Conservation (phyloP, 2,329 filamentous ascomycete genomes). For the Fusarium sp. region DNA sequence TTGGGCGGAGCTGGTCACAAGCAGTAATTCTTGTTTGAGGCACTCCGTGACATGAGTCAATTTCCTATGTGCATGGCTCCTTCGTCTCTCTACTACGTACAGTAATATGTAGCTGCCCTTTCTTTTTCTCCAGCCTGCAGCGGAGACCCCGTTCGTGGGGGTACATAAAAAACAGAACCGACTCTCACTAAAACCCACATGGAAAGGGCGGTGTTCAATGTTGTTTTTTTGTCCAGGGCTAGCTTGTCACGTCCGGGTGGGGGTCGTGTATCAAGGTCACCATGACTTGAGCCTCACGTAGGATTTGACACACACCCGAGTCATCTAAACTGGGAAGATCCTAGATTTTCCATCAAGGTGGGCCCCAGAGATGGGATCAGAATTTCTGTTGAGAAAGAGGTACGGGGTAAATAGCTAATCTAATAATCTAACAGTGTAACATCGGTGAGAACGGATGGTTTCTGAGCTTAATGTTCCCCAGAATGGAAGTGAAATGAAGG, state of each 20-base stretch:
- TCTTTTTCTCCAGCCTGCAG: neutral
- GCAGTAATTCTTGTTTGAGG: neutral
- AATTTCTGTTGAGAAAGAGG: constrained; percentile 14
- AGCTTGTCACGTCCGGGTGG: too few relatives aligned
- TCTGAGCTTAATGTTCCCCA: constrained; percentile 21
- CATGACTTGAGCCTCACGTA: too few relatives aligned
- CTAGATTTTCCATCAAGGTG: neutral
- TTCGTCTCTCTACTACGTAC: too few relatives aligned
- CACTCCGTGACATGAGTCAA: neutral
- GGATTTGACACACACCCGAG: neutral
- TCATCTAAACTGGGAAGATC: neutral
- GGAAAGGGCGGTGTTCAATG: neutral
- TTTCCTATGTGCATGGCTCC: neutral
- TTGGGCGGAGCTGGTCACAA: neutral
- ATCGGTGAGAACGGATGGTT: neutral
- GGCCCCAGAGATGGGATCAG: neutral
- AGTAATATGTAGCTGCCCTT: neutral
- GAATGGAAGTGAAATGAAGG: constrained; percentile 13
- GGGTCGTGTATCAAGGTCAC: too few relatives aligned
- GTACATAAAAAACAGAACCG: neutral
- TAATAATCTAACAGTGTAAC: neutral
- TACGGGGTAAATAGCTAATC: constrained; percentile 5
- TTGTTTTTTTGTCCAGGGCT: too few relatives aligned
- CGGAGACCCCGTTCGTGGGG: neutral
- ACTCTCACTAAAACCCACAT: too few relatives aligned